Evolutionary conservation across 768 basidiomycete species (phyloP).

Genomic region (Boletales sp.): DNA sequence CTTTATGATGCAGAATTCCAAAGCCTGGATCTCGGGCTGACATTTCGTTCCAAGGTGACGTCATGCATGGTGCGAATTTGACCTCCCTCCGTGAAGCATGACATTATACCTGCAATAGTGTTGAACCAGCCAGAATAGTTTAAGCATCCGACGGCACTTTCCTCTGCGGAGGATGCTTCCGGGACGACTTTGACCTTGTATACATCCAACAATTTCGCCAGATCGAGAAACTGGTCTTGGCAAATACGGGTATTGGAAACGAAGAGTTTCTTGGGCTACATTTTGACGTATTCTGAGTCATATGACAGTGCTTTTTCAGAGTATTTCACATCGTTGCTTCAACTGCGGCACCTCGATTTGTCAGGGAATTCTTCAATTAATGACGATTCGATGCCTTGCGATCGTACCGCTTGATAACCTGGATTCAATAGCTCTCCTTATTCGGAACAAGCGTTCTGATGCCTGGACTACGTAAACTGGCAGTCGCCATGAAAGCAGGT

Average conservation of each 20-base stretch:
- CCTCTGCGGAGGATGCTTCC: constrained; percentile 42
- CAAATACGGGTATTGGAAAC: constrained; percentile 55
- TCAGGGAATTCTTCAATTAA: constrained; percentile 50
- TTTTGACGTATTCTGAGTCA: not conserved
- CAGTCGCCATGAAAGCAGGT: constrained; percentile 33
- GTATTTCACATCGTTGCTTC: constrained; percentile 52
- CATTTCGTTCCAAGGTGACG: constrained; percentile 36
- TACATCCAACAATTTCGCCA: constrained; percentile 53
- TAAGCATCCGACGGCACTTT: constrained; percentile 46
- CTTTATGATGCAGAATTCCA: constrained; percentile 46
- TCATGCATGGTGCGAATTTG: constrained; percentile 38
- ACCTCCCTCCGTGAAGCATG: not conserved
- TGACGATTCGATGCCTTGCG: constrained; percentile 54
- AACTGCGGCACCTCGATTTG: constrained; percentile 51
- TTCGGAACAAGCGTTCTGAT: constrained; percentile 54
- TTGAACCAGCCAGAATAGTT: constrained; percentile 53
- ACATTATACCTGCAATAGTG: constrained; percentile 30
- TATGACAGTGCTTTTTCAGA: constrained; percentile 31
- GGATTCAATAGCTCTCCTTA: constrained; percentile 42
- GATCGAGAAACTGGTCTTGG: constrained; percentile 44
- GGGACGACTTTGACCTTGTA: constrained; percentile 45
- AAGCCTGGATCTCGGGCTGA: constrained; percentile 42
- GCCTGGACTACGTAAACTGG: constrained; percentile 53
- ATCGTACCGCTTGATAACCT: constrained; percentile 47
- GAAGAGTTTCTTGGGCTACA: constrained; percentile 44